A percentile compares a stretch with the other conserved stretches of the same genome.
Evolutionary conservation across 176 grass and related monocot genomes (phyloP).

Genomic region (Ensete glaucum): DNA sequence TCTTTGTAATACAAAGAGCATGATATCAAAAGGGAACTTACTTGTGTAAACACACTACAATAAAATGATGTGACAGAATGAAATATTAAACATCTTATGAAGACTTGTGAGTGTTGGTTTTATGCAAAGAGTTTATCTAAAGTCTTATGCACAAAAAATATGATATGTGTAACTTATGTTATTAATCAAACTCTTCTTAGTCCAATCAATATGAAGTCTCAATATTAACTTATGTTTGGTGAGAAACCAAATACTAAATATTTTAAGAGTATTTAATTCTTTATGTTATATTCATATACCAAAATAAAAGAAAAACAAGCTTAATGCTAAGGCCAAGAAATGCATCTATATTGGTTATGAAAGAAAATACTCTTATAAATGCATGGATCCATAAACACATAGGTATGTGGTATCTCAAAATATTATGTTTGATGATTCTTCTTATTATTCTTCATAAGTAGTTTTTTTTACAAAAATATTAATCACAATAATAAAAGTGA

Average conservation of each 20-base stretch:
- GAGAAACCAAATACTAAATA: neutral
- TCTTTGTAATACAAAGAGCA: neutral
- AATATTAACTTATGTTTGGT: no score
- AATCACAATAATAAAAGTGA: no score
- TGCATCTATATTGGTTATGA: neutral
- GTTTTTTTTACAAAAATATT: no score
- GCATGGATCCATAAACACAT: no score
- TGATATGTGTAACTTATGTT: neutral
- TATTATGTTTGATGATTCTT: neutral
- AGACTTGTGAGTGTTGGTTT: no score
- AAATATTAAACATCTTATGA: fast-evolving
- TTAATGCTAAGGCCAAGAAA: neutral
- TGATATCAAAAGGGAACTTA: neutral
- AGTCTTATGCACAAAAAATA: neutral
- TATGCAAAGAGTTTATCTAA: neutral
- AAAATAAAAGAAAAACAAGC: neutral
- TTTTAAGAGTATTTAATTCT: neutral
- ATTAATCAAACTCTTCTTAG: neutral
- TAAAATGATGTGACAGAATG: no score
- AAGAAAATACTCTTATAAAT: neutral
- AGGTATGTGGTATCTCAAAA: neutral
- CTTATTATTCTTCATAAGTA: neutral
- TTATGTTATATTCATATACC: neutral
- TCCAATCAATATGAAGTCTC: neutral
- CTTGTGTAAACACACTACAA: neutral